Percentiles rank a stretch among this genome's conserved stretches.
These are phyloP conservation scores for Phytophthora foliorum DNA, from an alignment of 352 stramenopile species.

Conservation along the genomic window DNA sequence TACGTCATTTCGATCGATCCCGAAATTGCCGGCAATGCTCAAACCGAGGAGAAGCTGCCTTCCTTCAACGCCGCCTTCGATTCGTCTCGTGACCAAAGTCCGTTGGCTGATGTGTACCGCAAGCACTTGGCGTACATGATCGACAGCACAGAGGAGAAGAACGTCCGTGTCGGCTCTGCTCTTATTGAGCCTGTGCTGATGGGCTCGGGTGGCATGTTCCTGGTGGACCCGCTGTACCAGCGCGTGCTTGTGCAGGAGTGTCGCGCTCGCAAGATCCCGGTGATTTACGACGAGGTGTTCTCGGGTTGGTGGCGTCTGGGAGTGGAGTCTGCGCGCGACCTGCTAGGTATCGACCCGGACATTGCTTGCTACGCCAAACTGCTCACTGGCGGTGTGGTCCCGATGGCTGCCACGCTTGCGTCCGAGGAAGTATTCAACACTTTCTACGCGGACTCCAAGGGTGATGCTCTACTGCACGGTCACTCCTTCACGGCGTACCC, in stretches of 20 bases:
- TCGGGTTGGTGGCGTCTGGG: constrained; percentile 93
- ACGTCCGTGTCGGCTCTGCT: constrained; percentile 72
- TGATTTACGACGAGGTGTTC: constrained; percentile 95
- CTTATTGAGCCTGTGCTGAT: constrained; percentile 94
- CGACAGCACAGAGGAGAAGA: constrained; percentile 40
- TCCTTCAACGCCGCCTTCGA: constrained; percentile 73
- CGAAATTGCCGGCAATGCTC: constrained; percentile 47
- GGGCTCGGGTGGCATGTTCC: constrained; percentile 89
- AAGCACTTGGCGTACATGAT: constrained; percentile 73
- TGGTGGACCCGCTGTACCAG: constrained; percentile 95
- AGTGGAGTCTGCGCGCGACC: constrained; percentile 83
- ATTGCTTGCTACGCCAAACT: constrained; percentile 94
- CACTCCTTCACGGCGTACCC: constrained; percentile 95
- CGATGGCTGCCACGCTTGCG: constrained; percentile 88
- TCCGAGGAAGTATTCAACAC: constrained; percentile 91
- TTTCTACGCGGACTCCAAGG: constrained; percentile 91
- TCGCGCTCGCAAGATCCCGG: constrained; percentile 77
- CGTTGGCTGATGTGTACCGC: constrained; percentile 63
- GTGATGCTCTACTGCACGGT: constrained; percentile 89
- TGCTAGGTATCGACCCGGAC: constrained; percentile 90
- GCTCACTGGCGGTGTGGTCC: constrained; percentile 90
- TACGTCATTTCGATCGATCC: constrained; percentile 66
- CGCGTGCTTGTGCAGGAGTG: constrained; percentile 87
- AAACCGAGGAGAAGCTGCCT: constrained; percentile 45
- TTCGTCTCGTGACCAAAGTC: constrained; percentile 41